Conservation (phyloP, 2,329 filamentous ascomycete genomes). For the Colletotrichum euphorbiae region DNA sequence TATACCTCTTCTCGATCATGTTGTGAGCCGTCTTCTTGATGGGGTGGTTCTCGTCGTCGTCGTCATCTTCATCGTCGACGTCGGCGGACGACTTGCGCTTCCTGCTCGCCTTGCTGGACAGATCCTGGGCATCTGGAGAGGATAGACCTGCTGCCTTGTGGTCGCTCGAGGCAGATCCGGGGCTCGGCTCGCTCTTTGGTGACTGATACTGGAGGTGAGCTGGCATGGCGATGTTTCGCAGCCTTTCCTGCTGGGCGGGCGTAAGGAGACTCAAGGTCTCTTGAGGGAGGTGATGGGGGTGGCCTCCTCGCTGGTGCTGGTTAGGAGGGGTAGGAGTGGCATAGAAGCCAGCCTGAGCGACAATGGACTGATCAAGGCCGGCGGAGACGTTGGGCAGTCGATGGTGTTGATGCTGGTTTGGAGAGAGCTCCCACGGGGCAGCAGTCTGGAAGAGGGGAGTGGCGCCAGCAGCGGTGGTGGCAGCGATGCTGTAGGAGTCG, state of each 20-base stretch:
- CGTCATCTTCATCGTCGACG: slow-evolving; percentile 67
- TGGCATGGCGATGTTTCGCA: slow-evolving; percentile 74
- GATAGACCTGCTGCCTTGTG: slow-evolving; percentile 62
- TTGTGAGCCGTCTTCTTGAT: slow-evolving; percentile 96
- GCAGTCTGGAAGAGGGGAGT: slow-evolving; percentile 48
- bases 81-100: slow-evolving; percentile 79
- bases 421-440: slow-evolving; percentile 49
- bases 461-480: slow-evolving; percentile 50
- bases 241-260: slow-evolving; percentile 69
- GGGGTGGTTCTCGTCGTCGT: slow-evolving; percentile 66
- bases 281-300: slow-evolving; percentile 23
- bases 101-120: slow-evolving; percentile 61
- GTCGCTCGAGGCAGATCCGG: slow-evolving; percentile 63
- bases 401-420: slow-evolving; percentile 48
- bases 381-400: slow-evolving; percentile 47
- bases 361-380: slow-evolving; percentile 49
- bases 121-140: slow-evolving; percentile 65
- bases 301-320: slow-evolving; percentile 41
- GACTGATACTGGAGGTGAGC: slow-evolving; percentile 70
- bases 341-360: slow-evolving; percentile 52
- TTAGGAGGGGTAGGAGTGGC: slow-evolving; percentile 46
- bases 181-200: slow-evolving; percentile 68
- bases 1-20: slow-evolving; percentile 97
- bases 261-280: slow-evolving; percentile 55
- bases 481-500: slow-evolving; percentile 55